These are phyloP conservation scores for Conoideocrella luteorostrata DNA, from an alignment of 2,329 filamentous ascomycete genomes.

Conservation along the genomic window DNA sequence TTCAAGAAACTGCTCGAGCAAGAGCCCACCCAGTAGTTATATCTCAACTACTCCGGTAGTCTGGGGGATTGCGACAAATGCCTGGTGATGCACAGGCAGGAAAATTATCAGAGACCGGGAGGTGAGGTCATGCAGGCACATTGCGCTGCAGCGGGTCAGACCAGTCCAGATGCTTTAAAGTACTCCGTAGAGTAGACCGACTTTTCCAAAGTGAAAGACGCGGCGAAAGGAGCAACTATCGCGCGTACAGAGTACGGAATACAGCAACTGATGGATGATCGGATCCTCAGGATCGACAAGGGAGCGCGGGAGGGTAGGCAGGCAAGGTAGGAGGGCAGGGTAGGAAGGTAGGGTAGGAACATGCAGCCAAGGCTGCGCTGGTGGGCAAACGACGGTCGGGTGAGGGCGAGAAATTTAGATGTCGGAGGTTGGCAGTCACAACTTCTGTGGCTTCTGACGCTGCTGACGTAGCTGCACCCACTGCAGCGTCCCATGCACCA, in stretches of 20 bases:
- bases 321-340: not conserved
- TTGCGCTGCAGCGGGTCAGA: not conserved
- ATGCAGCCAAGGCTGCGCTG: not conserved
- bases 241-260: not conserved
- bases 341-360: no score
- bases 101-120: not conserved
- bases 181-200: not conserved
- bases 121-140: conserved; percentile 3
- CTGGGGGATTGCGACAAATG: not conserved
- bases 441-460: not conserved
- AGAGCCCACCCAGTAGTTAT: no score
- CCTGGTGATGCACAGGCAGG: not conserved
- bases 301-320: not conserved
- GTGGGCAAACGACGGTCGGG: not conserved
- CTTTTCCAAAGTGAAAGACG: not conserved
- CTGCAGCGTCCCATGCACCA: not conserved
- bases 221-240: not conserved
- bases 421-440: not conserved
- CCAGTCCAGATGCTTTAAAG: not conserved
- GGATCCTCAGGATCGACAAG: not conserved
- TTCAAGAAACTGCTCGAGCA: no score
- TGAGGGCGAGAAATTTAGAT: not conserved
- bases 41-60: no score
- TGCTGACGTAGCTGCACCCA: no score
- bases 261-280: not conserved